phyloP scores from a whole-genome alignment of 2,329 filamentous ascomycete genomes.

The Mycosphaerella arachidis region DNA sequence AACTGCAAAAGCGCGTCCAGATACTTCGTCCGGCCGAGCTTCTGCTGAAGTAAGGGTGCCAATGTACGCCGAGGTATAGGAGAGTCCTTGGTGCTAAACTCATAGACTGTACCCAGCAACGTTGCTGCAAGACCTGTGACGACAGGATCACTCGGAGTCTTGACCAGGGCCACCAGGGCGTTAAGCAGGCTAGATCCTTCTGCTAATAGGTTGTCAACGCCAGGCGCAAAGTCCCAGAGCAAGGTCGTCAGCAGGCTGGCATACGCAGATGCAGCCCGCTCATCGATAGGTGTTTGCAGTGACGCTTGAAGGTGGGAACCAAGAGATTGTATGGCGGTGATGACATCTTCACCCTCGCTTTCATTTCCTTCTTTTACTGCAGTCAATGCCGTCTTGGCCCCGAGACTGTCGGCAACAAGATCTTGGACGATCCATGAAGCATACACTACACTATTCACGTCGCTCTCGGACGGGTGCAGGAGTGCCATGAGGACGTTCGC shows the following conservation, averaged over 20 bases:
- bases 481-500: conserved; percentile 79
- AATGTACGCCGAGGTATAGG: conserved; percentile 77
- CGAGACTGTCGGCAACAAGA: conserved; percentile 71
- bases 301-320: conserved; percentile 80
- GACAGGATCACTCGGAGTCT: conserved; percentile 55
- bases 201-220: conserved; percentile 85
- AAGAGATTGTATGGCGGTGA: conserved; percentile 87
- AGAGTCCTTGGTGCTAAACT: conserved; percentile 97
- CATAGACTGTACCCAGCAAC: conserved; percentile 83
- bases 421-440: conserved; percentile 83
- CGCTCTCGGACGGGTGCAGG: conserved; percentile 61
- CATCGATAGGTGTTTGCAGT: conserved; percentile 64
- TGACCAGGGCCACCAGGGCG: conserved; percentile 35
- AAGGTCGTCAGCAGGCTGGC: conserved; percentile 83
- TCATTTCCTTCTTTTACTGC: conserved; percentile 84
- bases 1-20: conserved; percentile 75
- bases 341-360: conserved; percentile 84
- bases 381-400: conserved; percentile 76
- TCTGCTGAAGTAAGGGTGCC: conserved; percentile 69
- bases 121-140: conserved; percentile 69
- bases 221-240: conserved; percentile 88
- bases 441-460: conserved; percentile 88
- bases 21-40: conserved; percentile 81
- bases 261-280: conserved; percentile 76
- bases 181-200: conserved; percentile 87